A percentile compares a stretch with the other conserved stretches of the same genome.
These are phyloP conservation scores for Gliomastix tumulicola DNA, from an alignment of 2,329 filamentous ascomycete species.

Conservation along the genomic window DNA sequence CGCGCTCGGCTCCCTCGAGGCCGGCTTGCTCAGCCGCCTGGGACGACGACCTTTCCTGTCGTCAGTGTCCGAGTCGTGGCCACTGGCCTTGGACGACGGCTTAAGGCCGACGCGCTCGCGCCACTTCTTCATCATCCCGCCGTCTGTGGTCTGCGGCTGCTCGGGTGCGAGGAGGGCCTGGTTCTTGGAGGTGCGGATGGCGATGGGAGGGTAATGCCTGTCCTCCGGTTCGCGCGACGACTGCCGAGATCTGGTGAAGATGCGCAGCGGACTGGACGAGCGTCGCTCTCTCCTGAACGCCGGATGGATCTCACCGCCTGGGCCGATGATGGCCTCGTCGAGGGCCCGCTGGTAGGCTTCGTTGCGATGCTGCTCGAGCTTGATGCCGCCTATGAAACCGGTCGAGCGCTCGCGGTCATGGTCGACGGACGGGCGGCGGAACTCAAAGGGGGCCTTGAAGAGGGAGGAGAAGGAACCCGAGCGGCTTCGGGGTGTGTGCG, in stretches of 20 bases:
- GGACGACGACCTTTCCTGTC: too few relatives aligned
- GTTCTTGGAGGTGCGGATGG: conserved; percentile 20
- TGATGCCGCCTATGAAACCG: conserved; percentile 32
- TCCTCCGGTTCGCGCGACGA: conserved; percentile 12
- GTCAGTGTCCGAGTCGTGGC: too few relatives aligned
- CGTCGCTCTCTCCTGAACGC: conserved; percentile 19
- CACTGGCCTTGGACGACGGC: too few relatives aligned
- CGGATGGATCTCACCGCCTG: conserved; percentile 21
- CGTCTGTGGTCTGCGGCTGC: conserved; percentile 18
- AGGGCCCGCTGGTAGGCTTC: conserved; percentile 19
- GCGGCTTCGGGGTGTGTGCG: conserved; percentile 17
- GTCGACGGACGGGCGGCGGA: conserved; percentile 22
- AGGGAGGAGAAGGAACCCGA: conserved; percentile 28
- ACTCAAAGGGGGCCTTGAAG: conserved; percentile 24
- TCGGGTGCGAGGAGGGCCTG: conserved; percentile 18
- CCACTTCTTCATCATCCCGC: conserved; percentile 23
- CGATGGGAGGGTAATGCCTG: conserved; percentile 26
- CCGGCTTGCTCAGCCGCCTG: too few relatives aligned
- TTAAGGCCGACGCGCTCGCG: conserved; percentile 16
- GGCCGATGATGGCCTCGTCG: conserved; percentile 14
- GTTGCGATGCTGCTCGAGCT: conserved; percentile 29
- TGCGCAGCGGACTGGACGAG: conserved; percentile 18
- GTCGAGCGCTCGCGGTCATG: conserved; percentile 13
- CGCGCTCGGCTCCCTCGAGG: too few relatives aligned
- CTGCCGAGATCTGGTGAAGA: neutral